phyloP scores from a whole-genome alignment of 306 rosid genomes.

The Pyrus bretschneideri region DNA sequence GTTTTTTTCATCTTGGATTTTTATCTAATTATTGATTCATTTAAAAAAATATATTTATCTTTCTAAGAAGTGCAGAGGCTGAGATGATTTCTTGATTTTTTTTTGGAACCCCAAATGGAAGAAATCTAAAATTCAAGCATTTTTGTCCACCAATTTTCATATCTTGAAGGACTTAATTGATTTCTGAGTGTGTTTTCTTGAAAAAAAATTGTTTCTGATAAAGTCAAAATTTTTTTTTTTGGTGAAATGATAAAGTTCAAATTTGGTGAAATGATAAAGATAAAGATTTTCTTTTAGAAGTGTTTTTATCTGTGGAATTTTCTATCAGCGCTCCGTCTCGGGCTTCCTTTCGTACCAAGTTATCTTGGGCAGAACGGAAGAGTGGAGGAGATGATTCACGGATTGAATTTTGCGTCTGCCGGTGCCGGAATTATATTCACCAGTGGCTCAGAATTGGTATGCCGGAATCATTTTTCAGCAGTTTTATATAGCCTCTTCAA shows the following conservation, averaged over 20 bases:
- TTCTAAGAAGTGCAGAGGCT: background rate
- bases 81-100: background rate
- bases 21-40: background rate
- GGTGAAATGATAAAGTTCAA: no score
- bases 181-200: background rate
- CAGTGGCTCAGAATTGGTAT: conserved; percentile 86
- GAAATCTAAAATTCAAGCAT: background rate
- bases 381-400: conserved; percentile 59
- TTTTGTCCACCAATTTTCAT: background rate
- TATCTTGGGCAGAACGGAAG: conserved; percentile 64
- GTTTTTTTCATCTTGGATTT: background rate
- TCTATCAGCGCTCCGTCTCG: conserved; percentile 55
- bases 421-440: conserved; percentile 82
- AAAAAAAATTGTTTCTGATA: no score
- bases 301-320: background rate
- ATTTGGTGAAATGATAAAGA: no score
- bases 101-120: background rate
- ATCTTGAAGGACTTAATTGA: background rate
- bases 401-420: conserved; percentile 87
- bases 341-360: conserved; percentile 86
- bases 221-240: no score
- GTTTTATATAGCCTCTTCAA: background rate
- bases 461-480: background rate
- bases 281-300: background rate
- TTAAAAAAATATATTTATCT: background rate